phyloP scores from a whole-genome alignment of 441 rosid genomes.

The Gossypium armourianum region DNA sequence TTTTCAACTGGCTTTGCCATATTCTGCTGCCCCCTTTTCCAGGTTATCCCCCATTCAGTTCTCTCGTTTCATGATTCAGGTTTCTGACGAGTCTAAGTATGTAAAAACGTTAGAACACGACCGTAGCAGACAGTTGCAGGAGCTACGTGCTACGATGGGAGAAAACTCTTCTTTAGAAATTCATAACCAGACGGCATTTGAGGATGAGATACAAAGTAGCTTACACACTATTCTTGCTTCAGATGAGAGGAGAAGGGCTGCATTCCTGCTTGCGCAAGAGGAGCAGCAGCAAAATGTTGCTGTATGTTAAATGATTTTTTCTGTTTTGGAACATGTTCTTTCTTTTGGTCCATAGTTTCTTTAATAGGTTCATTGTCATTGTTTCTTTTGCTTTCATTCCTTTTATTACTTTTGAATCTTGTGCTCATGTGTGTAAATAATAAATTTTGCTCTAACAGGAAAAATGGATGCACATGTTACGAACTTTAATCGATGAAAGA shows the following conservation, averaged over 20 bases:
- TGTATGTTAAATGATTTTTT: slow-evolving; percentile 32
- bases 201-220: slow-evolving; percentile 63
- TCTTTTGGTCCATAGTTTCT: slow-evolving; percentile 7
- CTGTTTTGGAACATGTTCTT: neutral
- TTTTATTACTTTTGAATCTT: slow-evolving; percentile 11
- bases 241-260: slow-evolving; percentile 72
- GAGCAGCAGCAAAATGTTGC: slow-evolving; percentile 84
- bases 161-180: slow-evolving; percentile 52
- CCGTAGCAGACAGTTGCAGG: slow-evolving; percentile 63
- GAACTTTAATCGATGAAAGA: slow-evolving; percentile 86
- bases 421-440: slow-evolving; percentile 11
- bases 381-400: neutral
- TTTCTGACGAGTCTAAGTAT: slow-evolving; percentile 74
- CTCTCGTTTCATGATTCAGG: slow-evolving; percentile 30
- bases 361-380: neutral
- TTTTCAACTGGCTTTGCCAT: neutral
- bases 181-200: slow-evolving; percentile 51
- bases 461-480: slow-evolving; percentile 95
- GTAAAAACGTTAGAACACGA: slow-evolving; percentile 55
- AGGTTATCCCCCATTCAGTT: slow-evolving; percentile 1
- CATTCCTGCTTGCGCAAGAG: slow-evolving; percentile 58
- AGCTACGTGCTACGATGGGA: slow-evolving; percentile 51
- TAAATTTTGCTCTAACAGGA: slow-evolving; percentile 37
- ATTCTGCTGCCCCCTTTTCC: neutral
- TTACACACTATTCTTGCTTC: slow-evolving; percentile 57